Percentiles rank a stretch among this genome's conserved stretches.
Evolutionary conservation across 805 yeast species (phyloP).

Genomic region (Naumovozyma baii): DNA sequence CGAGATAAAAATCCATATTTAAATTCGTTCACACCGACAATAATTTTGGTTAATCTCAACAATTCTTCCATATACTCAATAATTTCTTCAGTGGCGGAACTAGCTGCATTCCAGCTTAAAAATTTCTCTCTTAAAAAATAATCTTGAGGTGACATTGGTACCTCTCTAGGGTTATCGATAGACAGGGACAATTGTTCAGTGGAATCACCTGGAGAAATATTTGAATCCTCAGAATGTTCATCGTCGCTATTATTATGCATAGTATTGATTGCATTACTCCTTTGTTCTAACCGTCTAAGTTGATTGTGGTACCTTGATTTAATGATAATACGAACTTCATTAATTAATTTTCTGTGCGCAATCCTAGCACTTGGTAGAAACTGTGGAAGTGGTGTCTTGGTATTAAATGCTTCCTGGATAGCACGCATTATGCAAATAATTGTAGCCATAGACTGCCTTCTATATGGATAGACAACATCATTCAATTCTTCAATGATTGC

Average conservation of each 20-base stretch:
- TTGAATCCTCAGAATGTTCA: slow-evolving; percentile 10
- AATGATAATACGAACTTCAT: slow-evolving; percentile 34
- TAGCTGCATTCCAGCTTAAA: slow-evolving; percentile 44
- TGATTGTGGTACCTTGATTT: slow-evolving; percentile 16
- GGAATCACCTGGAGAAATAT: background rate
- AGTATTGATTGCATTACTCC: background rate
- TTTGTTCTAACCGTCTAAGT: background rate
- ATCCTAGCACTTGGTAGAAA: slow-evolving; percentile 41
- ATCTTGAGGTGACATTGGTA: slow-evolving; percentile 17
- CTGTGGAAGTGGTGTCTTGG: slow-evolving; percentile 42
- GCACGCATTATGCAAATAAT: slow-evolving; percentile 33
- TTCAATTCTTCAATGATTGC: slow-evolving; percentile 39
- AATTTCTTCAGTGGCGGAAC: slow-evolving; percentile 40
- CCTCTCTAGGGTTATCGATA: slow-evolving; percentile 5
- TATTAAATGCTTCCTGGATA: slow-evolving; percentile 35
- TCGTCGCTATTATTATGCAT: slow-evolving; percentile 15
- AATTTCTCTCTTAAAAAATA: slow-evolving; percentile 31
- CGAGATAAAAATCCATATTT: slow-evolving; percentile 44
- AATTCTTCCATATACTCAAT: slow-evolving; percentile 42
- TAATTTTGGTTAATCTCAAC: slow-evolving; percentile 31
- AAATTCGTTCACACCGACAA: slow-evolving; percentile 42
- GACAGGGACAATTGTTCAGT: slow-evolving; percentile 1
- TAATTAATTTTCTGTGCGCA: slow-evolving; percentile 38
- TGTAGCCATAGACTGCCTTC: slow-evolving; percentile 38
- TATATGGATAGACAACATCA: slow-evolving; percentile 32